A percentile compares a stretch with the other conserved stretches of the same genome.
Conservation (phyloP, 257 asterid species). For the Solanum pennellii region DNA sequence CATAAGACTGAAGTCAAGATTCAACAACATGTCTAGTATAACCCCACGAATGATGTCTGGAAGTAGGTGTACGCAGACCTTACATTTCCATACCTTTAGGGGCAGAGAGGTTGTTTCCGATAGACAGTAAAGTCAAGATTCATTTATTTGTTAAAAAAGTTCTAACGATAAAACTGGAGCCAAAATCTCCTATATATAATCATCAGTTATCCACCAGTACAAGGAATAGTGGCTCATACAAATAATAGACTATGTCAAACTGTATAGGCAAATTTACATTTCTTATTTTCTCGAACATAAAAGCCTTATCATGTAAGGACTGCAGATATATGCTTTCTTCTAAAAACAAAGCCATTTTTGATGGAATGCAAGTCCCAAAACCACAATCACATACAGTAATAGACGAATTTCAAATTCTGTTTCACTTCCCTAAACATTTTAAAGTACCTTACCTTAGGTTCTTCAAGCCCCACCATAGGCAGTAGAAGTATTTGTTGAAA, state of each 20-base stretch:
- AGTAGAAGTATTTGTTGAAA: constrained; percentile 83
- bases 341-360: neutral
- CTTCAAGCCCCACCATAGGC: constrained; percentile 95
- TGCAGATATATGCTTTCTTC: neutral
- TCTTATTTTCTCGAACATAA: neutral
- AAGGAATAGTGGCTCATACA: no score
- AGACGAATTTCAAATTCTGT: neutral
- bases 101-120: neutral
- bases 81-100: neutral
- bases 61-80: neutral
- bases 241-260: neutral
- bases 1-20: neutral
- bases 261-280: neutral
- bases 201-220: no score
- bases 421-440: neutral
- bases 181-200: no score
- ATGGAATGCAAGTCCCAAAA: neutral
- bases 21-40: neutral
- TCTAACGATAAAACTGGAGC: no score
- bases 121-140: no score
- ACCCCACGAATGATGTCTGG: neutral
- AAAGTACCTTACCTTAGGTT: constrained; percentile 54
- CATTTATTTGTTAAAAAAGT: no score
- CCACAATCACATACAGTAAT: neutral
- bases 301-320: neutral